Evolutionary conservation across 2,329 filamentous ascomycete genomes (phyloP), one percentile per base, ranked within the genome.

Genomic region (Penicillium sp.): DNA sequence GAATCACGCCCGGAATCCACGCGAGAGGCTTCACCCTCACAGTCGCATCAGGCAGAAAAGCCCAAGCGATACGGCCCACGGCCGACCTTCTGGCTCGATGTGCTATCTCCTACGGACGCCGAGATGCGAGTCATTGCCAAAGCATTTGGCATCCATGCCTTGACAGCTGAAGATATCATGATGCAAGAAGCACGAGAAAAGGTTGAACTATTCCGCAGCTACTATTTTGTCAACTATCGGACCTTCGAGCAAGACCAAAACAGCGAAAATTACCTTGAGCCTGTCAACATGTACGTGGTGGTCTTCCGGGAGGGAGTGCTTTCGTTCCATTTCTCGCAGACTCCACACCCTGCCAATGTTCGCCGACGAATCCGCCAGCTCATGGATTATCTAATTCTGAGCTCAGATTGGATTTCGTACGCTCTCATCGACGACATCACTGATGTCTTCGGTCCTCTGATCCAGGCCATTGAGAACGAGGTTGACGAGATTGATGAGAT

Each of bases 201-300:
- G 72, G 93, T 98, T 0, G 93, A 98, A 67, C 78, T 98, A 1
- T 98, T 98, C 76, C 85, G 88, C 32, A 87, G 95, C 66, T 98
- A 98, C 73, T 98, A 98, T 69, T 96, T 98, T 62, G 88, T 98
- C 72, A 97, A 95, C 67, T 98, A 98, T 68, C 86, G 93, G 12
- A 94, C 90, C 0, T 98, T 98, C 64, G 93, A 98, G 66, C 93
- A 97, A 67, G 93, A 98, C 64, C 82, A 83, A 51, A 85, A 85
- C 58, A 95, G 84, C 65, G 88, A 93, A 48, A 84, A 94, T 63
- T 95, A 94, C 66, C 78, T 98, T 39, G 89, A 97, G 60, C 91
- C 93, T 0, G 87, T 98, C 63, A 95, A 97, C 69, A 89, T 98
- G 80, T 98, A 97, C 62, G 86, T 96, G 33, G 86, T 97, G 7